Evolutionary conservation across 139 green algal genomes (phyloP), one percentile per base, ranked within the genome.

Genomic region (Haematococcus lacustris): DNA sequence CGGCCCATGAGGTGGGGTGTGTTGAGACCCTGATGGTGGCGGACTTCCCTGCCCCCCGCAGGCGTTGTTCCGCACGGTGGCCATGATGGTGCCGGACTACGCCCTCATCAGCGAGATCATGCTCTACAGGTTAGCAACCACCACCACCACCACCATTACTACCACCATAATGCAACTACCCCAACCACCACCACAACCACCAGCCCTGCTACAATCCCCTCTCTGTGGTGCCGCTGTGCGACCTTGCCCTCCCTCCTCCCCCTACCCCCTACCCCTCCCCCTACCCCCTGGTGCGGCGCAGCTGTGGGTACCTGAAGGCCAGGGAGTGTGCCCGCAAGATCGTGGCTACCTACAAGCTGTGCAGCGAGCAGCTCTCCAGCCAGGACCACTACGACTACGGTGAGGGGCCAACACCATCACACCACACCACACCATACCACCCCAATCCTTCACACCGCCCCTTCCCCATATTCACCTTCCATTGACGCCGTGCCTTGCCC

Each of bases 51-150:
- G 93, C 74, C 93, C 93, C 76, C 81, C 93, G 3, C 89, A 92
- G 81, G 88, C 86, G 5, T 78, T 92, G 17, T 91, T 93, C 77
- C 78, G 86, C 4, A 90, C 84, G 21, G 85, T 90, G 37, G 87
- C 85, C 30, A 91, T 91, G 87, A 91, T 93, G 88, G 88, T 93
- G 25, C 87, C 87, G 51, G 87, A 93, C 76, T 92, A 93, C 66
- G 81, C 81, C 5, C 82, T 93, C 38, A 93, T 92, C 69, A 41
- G 68, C 23, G 87, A 93, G 75, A 91, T 91, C 77, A 91, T 90
- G 73, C 80, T 92, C 26, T 91, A 88, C 76, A 88, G 77, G 50
- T n/a, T n/a, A n/a, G n/a, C n/a, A n/a, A n/a, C n/a, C n/a, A n/a
- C n/a, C n/a, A n/a, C n/a, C n/a, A n/a, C n/a, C n/a, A n/a, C n/a